Conservation (phyloP, 495 filamentous ascomycete species). For the Oidiodendron maius region DNA sequence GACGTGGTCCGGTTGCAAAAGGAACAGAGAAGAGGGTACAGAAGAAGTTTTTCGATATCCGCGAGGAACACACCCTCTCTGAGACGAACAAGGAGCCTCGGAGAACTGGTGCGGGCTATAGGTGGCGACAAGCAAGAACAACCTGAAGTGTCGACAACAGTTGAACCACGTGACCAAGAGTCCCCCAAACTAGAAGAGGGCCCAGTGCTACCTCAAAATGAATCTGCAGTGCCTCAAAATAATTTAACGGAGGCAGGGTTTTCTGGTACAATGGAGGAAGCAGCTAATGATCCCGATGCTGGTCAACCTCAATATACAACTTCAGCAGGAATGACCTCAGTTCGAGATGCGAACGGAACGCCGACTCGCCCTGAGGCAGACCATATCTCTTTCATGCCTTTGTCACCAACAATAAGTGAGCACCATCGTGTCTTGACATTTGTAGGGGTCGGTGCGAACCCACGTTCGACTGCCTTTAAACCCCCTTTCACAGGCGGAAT, state of each 20-base stretch:
- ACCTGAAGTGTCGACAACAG: not conserved
- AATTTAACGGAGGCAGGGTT: not conserved
- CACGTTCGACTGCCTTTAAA: slow-evolving; percentile 12
- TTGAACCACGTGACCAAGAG: not conserved
- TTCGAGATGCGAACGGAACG: not conserved
- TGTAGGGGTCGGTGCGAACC: slow-evolving; percentile 15
- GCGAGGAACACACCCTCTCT: not conserved
- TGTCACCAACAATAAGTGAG: not conserved
- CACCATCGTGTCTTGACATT: slow-evolving; percentile 12
- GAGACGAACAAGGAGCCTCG: not conserved
- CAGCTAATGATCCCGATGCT: not conserved
- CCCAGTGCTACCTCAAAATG: not conserved
- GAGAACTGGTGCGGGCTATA: slow-evolving; percentile 1
- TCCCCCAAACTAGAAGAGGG: slow-evolving; percentile 2
- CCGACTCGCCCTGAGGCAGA: not conserved
- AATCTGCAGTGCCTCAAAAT: slow-evolving; percentile 5
- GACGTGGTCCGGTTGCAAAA: slow-evolving; percentile 48
- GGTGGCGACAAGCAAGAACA: not conserved
- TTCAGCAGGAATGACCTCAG: not conserved
- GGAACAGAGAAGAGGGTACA: slow-evolving; percentile 11
- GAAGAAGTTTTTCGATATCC: not conserved
- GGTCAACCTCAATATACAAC: not conserved
- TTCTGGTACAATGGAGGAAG: not conserved
- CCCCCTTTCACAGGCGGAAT: not conserved
- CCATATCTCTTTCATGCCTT: not conserved